A percentile compares a stretch with the other conserved stretches of the same genome.
These are phyloP conservation scores for Globisporangium cederbergense DNA, from an alignment of 352 stramenopile genomes.

Conservation along the genomic window DNA sequence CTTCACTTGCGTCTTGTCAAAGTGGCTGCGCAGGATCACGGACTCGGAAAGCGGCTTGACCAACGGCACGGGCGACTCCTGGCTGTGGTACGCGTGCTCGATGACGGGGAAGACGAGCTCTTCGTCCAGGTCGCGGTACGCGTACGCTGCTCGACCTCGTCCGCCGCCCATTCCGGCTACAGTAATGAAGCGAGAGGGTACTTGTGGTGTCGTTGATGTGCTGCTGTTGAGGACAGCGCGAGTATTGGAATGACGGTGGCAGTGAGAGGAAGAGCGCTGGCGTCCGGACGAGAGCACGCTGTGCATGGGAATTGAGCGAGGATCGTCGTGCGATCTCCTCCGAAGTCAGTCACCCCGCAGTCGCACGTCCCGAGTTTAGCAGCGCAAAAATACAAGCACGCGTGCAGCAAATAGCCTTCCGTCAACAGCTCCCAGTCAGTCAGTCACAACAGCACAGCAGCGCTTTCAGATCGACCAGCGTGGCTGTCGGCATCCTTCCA, in stretches of 20 bases:
- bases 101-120: conserved; percentile 13
- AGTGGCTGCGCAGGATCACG: conserved; percentile 17
- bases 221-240: not conserved
- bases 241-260: not conserved
- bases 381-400: not conserved
- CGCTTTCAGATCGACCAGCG: not conserved
- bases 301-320: not conserved
- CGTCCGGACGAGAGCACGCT: not conserved
- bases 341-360: not conserved
- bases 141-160: conserved; percentile 13
- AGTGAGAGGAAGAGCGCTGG: not conserved
- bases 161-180: conserved; percentile 8
- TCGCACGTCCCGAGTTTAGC: not conserved
- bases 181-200: not conserved
- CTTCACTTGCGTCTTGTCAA: conserved; percentile 5
- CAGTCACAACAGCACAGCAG: not conserved
- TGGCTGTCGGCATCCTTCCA: not conserved
- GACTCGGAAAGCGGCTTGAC: conserved; percentile 13
- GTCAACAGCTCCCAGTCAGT: not conserved
- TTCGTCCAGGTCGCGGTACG: conserved; percentile 20
- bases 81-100: conserved; percentile 16
- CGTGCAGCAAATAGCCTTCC: not conserved
- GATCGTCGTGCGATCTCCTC: not conserved
- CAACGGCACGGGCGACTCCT: conserved; percentile 10
- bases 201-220: not conserved